Evolutionary conservation across 345 rosid species (phyloP).

Genomic region (Acer campestre): DNA sequence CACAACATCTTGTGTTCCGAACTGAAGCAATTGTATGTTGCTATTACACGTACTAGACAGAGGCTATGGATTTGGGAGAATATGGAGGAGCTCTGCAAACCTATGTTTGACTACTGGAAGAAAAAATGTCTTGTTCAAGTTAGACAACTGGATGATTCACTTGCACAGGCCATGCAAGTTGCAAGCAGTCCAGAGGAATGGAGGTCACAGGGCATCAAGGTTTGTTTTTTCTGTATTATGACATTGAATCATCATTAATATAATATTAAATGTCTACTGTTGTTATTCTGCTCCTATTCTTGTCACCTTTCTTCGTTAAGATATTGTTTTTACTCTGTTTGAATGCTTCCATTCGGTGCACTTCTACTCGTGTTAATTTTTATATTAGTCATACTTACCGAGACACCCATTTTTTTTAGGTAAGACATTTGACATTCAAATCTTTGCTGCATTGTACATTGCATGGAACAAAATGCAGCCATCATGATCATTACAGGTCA

Average conservation of each 20-base stretch:
- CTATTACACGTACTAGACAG: slow-evolving; percentile 56
- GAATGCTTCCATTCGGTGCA: background rate
- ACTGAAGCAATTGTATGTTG: slow-evolving; percentile 53
- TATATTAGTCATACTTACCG: no score
- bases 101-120: slow-evolving; percentile 46
- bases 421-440: no score
- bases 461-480: background rate
- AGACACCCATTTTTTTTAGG: background rate
- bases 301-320: background rate
- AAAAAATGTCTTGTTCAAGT: slow-evolving; percentile 37
- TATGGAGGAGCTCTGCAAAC: slow-evolving; percentile 33
- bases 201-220: slow-evolving; percentile 51
- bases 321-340: background rate
- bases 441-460: no score
- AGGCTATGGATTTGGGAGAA: slow-evolving; percentile 61
- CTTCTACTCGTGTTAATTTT: background rate
- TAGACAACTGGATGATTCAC: slow-evolving; percentile 34
- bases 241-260: background rate
- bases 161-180: slow-evolving; percentile 46
- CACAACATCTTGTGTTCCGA: slow-evolving; percentile 53
- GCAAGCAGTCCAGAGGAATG: slow-evolving; percentile 51
- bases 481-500: background rate
- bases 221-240: slow-evolving; percentile 3
- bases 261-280: background rate
- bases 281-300: background rate